Percentiles rank a stretch among this genome's conserved stretches.
Evolutionary conservation across 2,329 filamentous ascomycete species (phyloP).

Genomic region (Aspergillus aculeatinus): DNA sequence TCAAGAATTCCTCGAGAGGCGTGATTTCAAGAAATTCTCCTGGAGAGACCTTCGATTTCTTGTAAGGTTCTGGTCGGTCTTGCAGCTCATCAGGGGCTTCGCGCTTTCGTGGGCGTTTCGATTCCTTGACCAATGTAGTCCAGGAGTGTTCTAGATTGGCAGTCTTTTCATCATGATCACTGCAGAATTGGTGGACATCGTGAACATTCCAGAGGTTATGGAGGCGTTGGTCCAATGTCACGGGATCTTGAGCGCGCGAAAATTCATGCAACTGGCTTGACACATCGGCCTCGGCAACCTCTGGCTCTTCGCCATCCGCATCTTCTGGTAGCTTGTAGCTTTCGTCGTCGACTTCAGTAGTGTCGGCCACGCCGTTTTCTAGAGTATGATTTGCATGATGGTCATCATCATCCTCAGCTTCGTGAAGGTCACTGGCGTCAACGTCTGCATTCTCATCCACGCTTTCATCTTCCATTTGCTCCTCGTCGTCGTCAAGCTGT

Average conservation of each 20-base stretch:
- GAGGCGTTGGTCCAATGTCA: conserved; percentile 33
- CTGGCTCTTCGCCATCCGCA: conserved; percentile 17
- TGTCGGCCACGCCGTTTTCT: conserved; percentile 20
- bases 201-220: conserved; percentile 39
- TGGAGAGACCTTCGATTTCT: conserved; percentile 25
- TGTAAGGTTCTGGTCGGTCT: conserved; percentile 36
- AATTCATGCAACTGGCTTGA: conserved; percentile 25
- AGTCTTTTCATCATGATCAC: conserved; percentile 34
- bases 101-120: conserved; percentile 31
- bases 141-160: conserved; percentile 33
- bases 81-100: conserved; percentile 23
- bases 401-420: conserved; percentile 17
- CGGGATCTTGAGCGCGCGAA: conserved; percentile 22
- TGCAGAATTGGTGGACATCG: conserved; percentile 34
- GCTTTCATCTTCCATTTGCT: conserved; percentile 16
- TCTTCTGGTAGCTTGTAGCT: conserved; percentile 20
- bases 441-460: conserved; percentile 11
- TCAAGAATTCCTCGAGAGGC: conserved; percentile 36
- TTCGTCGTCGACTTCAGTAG: conserved; percentile 18
- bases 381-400: conserved; percentile 11
- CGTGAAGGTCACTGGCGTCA: conserved; percentile 15
- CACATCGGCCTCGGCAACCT: conserved; percentile 21
- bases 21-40: conserved; percentile 42
- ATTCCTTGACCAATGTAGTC: conserved; percentile 34
- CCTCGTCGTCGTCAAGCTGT: conserved; percentile 20